Evolutionary conservation across 176 grass and related monocot species (phyloP).

Genomic region (Puya raimondii): DNA sequence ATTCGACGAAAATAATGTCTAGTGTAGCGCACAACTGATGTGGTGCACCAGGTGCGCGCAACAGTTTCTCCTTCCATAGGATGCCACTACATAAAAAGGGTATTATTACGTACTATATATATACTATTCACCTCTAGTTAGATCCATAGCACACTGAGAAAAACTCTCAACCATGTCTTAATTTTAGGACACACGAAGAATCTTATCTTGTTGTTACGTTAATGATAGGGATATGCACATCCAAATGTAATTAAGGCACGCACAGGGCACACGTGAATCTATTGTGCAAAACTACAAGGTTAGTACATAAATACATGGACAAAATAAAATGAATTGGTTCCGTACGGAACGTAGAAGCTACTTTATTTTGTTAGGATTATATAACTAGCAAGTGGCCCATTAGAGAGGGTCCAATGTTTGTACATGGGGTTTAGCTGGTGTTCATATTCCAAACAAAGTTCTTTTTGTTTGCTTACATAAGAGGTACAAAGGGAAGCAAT

Average conservation of each 20-base stretch:
- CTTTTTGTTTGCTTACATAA: no score
- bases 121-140: conserved; percentile 1
- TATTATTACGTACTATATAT: background rate
- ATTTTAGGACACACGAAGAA: conserved; percentile 42
- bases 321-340: background rate
- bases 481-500: no score
- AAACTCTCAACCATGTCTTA: conserved; percentile 37
- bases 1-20: background rate
- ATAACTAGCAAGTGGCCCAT: background rate
- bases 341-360: no score
- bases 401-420: background rate
- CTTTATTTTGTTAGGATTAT: background rate
- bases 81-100: background rate
- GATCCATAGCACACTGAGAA: conserved; percentile 30
- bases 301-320: background rate
- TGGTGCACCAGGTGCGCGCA: no score
- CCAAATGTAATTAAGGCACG: conserved; percentile 9
- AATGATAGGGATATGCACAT: conserved; percentile 5
- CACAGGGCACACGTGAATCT: conserved; percentile 8
- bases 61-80: background rate
- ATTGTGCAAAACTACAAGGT: background rate
- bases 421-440: conserved; percentile 32
- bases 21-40: background rate
- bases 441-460: background rate
- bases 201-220: conserved; percentile 33